These are phyloP conservation scores for Magnolia kwangsiensis DNA, from an alignment of 164 flowering plant genomes.

Conservation along the genomic window DNA sequence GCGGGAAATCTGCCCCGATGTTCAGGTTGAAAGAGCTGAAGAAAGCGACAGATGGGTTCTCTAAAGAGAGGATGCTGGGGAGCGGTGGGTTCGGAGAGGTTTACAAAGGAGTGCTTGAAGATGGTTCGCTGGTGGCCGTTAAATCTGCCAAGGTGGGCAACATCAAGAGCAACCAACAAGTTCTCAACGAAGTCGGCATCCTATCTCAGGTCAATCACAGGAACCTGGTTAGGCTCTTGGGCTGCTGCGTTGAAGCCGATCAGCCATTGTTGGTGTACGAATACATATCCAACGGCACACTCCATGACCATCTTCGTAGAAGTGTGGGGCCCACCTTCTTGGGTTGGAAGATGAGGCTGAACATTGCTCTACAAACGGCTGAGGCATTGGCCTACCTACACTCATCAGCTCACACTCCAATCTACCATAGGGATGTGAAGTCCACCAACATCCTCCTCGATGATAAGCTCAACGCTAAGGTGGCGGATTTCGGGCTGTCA, in stretches of 20 bases:
- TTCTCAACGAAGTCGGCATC: slow-evolving; percentile 62
- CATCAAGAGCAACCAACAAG: slow-evolving; percentile 55
- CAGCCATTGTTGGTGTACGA: slow-evolving; percentile 66
- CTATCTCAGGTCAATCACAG: slow-evolving; percentile 74
- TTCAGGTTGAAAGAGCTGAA: slow-evolving; percentile 45
- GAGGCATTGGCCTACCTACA: slow-evolving; percentile 69
- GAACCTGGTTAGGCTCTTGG: slow-evolving; percentile 54
- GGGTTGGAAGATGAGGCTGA: slow-evolving; percentile 46
- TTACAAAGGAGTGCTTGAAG: slow-evolving; percentile 56
- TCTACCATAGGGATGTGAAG: slow-evolving; percentile 69
- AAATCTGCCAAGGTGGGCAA: slow-evolving; percentile 63
- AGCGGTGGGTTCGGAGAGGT: slow-evolving; percentile 69
- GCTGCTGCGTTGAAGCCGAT: slow-evolving; percentile 62
- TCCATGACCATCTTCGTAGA: slow-evolving; percentile 49
- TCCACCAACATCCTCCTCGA: slow-evolving; percentile 67
- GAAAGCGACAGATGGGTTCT: slow-evolving; percentile 48
- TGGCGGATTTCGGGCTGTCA: slow-evolving; percentile 67
- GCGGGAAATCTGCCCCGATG: slow-evolving; percentile 39
- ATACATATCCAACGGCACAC: slow-evolving; percentile 62
- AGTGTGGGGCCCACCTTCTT: slow-evolving; percentile 24
- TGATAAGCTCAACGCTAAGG: slow-evolving; percentile 49
- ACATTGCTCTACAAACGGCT: slow-evolving; percentile 53
- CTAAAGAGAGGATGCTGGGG: slow-evolving; percentile 44
- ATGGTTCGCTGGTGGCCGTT: slow-evolving; percentile 57
- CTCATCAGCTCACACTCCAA: slow-evolving; percentile 55